Percentiles rank a stretch among this genome's conserved stretches.
Conservation (phyloP, 2,329 filamentous ascomycete species). For the Diatrype stigma region DNA sequence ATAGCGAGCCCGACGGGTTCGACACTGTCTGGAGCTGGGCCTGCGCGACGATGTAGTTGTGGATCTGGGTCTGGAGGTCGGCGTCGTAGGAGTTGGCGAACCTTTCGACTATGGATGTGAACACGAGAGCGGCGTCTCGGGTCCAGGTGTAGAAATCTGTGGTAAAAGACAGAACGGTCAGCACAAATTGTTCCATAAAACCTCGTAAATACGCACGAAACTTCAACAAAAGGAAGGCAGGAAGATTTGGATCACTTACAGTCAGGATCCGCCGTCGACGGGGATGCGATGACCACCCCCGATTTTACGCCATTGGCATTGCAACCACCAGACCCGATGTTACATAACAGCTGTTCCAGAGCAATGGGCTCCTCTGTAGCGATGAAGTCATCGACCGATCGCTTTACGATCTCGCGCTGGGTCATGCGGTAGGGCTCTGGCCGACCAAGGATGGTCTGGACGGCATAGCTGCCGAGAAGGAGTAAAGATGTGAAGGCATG, state of each 20-base stretch:
- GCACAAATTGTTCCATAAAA: too few relatives aligned
- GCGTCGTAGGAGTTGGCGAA: conserved; percentile 57
- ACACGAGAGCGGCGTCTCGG: conserved; percentile 65
- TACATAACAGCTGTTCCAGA: conserved; percentile 49
- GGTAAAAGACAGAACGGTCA: conserved; percentile 5
- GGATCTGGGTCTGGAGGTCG: conserved; percentile 54
- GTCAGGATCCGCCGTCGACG: conserved; percentile 48
- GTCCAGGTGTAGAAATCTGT: conserved; percentile 78
- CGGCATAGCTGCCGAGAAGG: conserved; percentile 46
- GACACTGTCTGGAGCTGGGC: conserved; percentile 61
- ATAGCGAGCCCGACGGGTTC: conserved; percentile 62
- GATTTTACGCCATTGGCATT: conserved; percentile 41
- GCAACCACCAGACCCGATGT: conserved; percentile 54
- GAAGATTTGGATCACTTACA: conserved; percentile 37
- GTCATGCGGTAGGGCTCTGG: conserved; percentile 31
- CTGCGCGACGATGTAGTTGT: conserved; percentile 66
- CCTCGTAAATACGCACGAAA: too few relatives aligned
- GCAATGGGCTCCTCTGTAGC: conserved; percentile 48
- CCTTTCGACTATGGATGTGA: conserved; percentile 65
- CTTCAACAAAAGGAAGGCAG: neutral
- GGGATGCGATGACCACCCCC: conserved; percentile 55
- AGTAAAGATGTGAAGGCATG: conserved; percentile 46
- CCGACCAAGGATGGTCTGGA: conserved; percentile 47
- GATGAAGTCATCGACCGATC: conserved; percentile 50
- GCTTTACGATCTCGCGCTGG: conserved; percentile 37